These are phyloP conservation scores for Neonectria magnoliae DNA, from an alignment of 2,329 filamentous ascomycete genomes.

Conservation along the genomic window DNA sequence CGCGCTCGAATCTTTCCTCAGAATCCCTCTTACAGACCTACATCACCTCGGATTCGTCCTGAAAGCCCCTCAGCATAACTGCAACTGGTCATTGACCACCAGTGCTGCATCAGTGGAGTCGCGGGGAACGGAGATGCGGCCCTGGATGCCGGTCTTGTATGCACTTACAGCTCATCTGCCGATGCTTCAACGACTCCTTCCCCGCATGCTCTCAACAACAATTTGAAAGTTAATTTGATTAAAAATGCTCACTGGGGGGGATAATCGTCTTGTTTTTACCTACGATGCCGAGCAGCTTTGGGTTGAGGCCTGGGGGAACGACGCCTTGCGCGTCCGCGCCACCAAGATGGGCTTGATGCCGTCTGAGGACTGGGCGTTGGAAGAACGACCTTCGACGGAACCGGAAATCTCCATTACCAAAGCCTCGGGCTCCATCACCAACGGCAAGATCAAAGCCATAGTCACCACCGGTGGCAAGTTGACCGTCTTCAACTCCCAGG, in stretches of 20 bases:
- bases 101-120: neutral
- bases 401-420: conserved; percentile 13
- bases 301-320: conserved; percentile 61
- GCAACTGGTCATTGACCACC: conserved; percentile 7
- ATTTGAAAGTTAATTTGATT: neutral
- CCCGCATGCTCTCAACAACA: neutral
- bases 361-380: conserved; percentile 18
- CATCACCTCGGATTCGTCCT: neutral
- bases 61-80: neutral
- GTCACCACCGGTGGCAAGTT: conserved; percentile 43
- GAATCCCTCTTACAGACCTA: neutral
- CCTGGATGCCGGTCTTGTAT: conserved; percentile 5
- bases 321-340: conserved; percentile 56
- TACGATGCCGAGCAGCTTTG: conserved; percentile 59
- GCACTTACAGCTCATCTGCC: neutral
- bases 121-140: conserved; percentile 10
- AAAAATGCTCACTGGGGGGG: conserved; percentile 11
- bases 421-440: conserved; percentile 20
- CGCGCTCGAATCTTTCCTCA: neutral
- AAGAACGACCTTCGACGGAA: neutral
- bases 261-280: conserved; percentile 18
- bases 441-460: conserved; percentile 35
- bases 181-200: neutral
- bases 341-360: conserved; percentile 52
- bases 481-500: conserved; percentile 40